These are phyloP conservation scores for Salicornia ramosissima DNA, from an alignment of 148 eudicot genomes.

Conservation along the genomic window DNA sequence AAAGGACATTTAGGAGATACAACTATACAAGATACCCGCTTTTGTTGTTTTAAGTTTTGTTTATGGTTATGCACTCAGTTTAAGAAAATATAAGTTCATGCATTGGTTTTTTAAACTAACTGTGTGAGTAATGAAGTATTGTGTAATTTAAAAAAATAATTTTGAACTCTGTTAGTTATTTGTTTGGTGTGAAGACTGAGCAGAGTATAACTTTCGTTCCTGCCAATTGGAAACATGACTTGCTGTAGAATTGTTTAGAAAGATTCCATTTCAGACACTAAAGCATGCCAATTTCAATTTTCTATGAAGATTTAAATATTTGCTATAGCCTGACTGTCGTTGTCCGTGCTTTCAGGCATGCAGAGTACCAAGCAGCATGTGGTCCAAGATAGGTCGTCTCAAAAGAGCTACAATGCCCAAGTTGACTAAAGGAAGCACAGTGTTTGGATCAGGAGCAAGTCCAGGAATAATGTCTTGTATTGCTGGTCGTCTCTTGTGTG, in stretches of 20 bases:
- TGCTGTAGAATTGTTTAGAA: background rate
- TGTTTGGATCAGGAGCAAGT: slow-evolving; percentile 96
- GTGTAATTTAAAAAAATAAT: background rate
- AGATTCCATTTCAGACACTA: background rate
- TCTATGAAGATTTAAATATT: background rate
- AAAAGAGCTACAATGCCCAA: slow-evolving; percentile 83
- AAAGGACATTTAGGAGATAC: background rate
- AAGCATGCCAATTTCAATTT: background rate
- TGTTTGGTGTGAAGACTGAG: background rate
- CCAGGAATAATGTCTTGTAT: slow-evolving; percentile 89
- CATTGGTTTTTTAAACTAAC: background rate
- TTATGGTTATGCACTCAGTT: background rate
- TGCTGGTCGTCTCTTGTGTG: slow-evolving; percentile 94
- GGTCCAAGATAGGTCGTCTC: slow-evolving; percentile 98
- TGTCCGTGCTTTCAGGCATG: slow-evolving; percentile 53
- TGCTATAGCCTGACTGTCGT: slow-evolving; percentile 9
- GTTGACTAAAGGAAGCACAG: slow-evolving; percentile 57
- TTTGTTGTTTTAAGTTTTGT: too few relatives aligned
- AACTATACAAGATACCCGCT: background rate
- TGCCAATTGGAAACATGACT: background rate
- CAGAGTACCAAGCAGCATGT: slow-evolving; percentile 64
- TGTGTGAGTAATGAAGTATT: background rate
- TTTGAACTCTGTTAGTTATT: too few relatives aligned
- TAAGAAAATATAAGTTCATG: background rate
- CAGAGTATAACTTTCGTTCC: background rate